phyloP scores from a whole-genome alignment of 495 filamentous ascomycete species.

The Parathielavia appendiculata region DNA sequence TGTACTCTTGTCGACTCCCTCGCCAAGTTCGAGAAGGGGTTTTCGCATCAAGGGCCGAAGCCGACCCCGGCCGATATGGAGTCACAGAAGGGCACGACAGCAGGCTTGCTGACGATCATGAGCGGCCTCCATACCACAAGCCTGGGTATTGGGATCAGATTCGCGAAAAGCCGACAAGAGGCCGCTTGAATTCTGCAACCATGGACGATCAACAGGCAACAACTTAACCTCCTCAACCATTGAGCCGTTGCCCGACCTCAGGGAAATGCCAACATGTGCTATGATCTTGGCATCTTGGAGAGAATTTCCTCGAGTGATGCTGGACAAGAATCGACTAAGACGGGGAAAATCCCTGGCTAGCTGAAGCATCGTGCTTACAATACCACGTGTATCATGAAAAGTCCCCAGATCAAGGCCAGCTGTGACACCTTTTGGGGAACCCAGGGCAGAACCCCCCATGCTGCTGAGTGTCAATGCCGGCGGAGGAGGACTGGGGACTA shows the following conservation, averaged over 20 bases:
- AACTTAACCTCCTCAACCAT: background rate
- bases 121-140: background rate
- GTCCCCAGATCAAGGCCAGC: background rate
- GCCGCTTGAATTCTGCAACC: background rate
- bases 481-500: background rate
- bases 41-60: background rate
- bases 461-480: background rate
- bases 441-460: background rate
- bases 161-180: background rate
- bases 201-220: background rate
- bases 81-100: background rate
- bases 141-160: background rate
- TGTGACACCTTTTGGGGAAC: background rate
- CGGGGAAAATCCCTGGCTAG: background rate
- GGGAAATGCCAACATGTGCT: background rate
- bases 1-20: constrained; percentile 1
- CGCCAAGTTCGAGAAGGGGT: background rate
- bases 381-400: background rate
- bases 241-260: background rate
- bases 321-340: background rate
- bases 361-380: constrained; percentile 1
- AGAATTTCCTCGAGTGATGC: background rate
- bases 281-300: background rate
- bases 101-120: constrained; percentile 4
- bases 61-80: background rate